Conservation (phyloP, 352 stramenopile genomes). For the Phytophthora macrochlamydospora region DNA sequence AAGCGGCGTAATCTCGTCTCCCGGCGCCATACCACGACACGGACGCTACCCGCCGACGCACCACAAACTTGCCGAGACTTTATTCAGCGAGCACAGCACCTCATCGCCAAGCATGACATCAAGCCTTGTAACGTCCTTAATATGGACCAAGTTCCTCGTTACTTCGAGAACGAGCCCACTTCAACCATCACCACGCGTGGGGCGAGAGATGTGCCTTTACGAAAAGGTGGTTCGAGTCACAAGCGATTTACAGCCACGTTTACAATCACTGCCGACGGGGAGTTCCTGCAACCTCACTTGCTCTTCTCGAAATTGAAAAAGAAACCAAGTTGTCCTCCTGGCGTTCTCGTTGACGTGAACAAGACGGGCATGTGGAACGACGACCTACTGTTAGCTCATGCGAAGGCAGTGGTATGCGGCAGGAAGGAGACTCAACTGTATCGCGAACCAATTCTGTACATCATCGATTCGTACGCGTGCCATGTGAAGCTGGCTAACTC, state of each 20-base stretch:
- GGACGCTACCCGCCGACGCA: conserved; percentile 2
- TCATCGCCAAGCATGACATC: conserved; percentile 7
- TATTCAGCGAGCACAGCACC: conserved; percentile 5
- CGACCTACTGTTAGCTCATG: not conserved
- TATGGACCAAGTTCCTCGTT: conserved; percentile 6
- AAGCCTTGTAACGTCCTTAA: conserved; percentile 6
- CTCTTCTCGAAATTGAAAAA: conserved; percentile 17
- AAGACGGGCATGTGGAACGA: conserved; percentile 13
- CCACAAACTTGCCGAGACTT: conserved; percentile 1
- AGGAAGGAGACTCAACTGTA: too few species aligned
- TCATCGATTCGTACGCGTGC: too few species aligned
- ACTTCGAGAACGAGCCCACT: conserved; percentile 15
- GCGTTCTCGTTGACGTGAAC: conserved; percentile 12
- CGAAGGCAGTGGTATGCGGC: not conserved
- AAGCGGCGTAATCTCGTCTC: not conserved
- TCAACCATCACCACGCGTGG: conserved; percentile 1
- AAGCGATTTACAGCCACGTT: conserved; percentile 13
- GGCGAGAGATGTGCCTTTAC: conserved; percentile 1
- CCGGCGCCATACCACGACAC: conserved; percentile 4
- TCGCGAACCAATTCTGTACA: too few species aligned
- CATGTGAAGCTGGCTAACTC: too few species aligned
- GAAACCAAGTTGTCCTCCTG: not conserved
- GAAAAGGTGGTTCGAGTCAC: conserved; percentile 12
- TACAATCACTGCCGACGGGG: conserved; percentile 7
- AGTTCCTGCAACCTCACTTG: conserved; percentile 1